Conservation (phyloP, 306 rosid genomes). For the Abrus pulchellus region DNA sequence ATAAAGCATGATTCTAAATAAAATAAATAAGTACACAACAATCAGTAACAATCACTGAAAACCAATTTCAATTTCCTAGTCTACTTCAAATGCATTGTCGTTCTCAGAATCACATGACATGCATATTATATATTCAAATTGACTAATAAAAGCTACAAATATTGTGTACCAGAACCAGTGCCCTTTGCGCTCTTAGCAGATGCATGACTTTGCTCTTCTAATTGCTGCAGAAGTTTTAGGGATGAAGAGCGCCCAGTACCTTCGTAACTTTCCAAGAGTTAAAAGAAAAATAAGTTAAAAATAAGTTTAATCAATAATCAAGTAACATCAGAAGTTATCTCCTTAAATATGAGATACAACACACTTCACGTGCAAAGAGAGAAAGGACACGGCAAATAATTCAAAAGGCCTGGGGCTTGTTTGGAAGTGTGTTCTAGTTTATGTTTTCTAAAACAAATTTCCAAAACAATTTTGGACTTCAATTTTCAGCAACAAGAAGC, state of each 20-base stretch:
- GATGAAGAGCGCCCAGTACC: constrained; percentile 98
- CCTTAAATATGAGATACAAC: neutral
- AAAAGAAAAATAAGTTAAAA: neutral
- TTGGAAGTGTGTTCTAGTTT: too few species aligned
- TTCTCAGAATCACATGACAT: constrained; percentile 19
- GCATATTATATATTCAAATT: constrained; percentile 19
- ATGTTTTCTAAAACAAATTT: too few species aligned
- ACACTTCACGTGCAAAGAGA: constrained; percentile 17
- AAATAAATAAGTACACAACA: neutral
- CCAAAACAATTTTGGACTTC: too few species aligned
- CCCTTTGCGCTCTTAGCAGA: constrained; percentile 69
- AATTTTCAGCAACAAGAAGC: too few species aligned
- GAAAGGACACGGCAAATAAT: constrained; percentile 9
- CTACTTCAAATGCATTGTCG: constrained; percentile 21
- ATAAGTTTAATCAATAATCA: constrained; percentile 40
- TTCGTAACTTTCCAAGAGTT: constrained; percentile 74
- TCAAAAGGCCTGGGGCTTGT: neutral
- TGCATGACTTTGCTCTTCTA: constrained; percentile 78
- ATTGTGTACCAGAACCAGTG: constrained; percentile 67
- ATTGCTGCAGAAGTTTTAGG: constrained; percentile 87
- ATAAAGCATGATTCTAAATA: too few species aligned
- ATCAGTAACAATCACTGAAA: constrained; percentile 34
- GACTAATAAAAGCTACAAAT: constrained; percentile 38
- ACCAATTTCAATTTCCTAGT: constrained; percentile 9
- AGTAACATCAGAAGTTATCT: constrained; percentile 17